Evolutionary conservation across 1,284 basidiomycete species (phyloP).

Genomic region (Sanghuangporus weigelae): DNA sequence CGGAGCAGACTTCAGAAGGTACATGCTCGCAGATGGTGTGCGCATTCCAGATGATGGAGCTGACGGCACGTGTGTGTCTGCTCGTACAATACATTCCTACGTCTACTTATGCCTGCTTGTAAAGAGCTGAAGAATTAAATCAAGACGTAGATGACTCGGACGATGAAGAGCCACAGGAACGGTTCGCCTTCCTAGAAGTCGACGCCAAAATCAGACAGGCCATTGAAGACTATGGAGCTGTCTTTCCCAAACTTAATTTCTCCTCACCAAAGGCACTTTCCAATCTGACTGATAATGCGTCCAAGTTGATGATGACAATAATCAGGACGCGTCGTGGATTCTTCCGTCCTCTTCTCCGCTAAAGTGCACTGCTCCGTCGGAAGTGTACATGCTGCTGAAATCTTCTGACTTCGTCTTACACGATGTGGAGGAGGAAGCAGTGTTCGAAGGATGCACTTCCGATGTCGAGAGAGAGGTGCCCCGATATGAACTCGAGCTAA

Average conservation of each 20-base stretch:
- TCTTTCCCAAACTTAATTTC: conserved; percentile 96
- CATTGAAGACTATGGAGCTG: conserved; percentile 70
- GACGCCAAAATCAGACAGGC: conserved; percentile 67
- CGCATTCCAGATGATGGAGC: conserved; percentile 80
- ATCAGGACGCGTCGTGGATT: conserved; percentile 89
- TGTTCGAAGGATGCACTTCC: conserved; percentile 56
- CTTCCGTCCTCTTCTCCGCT: conserved; percentile 82
- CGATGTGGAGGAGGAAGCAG: conserved; percentile 57
- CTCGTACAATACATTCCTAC: not conserved
- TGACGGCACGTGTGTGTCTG: conserved; percentile 55
- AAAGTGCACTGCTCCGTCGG: conserved; percentile 82
- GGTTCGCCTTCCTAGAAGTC: conserved; percentile 71
- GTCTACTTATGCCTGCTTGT: not conserved
- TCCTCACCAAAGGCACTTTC: conserved; percentile 69
- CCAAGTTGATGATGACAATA: conserved; percentile 6
- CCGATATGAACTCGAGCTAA: conserved; percentile 73
- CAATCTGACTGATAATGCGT: not conserved
- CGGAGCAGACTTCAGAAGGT: conserved; percentile 59
- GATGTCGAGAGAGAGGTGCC: conserved; percentile 3
- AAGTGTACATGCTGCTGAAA: conserved; percentile 92
- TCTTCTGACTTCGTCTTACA: conserved; percentile 88
- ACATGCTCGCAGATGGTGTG: conserved; percentile 76
- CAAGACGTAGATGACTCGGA: conserved; percentile 35
- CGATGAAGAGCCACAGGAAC: conserved; percentile 30
- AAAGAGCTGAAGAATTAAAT: not conserved